Conservation (phyloP, 805 yeast species). For the Priceomyces haplophilus region DNA sequence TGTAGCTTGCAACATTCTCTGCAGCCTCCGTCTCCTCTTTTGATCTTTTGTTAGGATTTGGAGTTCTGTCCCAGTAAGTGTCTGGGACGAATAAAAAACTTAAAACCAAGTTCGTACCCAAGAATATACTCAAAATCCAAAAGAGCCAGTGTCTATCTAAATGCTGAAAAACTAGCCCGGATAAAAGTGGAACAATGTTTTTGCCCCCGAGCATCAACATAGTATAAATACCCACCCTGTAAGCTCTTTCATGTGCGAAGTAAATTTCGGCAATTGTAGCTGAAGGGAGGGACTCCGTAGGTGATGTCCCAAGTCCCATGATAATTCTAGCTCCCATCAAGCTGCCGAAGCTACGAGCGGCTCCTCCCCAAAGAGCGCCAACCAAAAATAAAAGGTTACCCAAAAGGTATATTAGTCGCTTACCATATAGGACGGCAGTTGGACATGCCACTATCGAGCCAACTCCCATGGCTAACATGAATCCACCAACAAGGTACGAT, state of each 20-base stretch:
- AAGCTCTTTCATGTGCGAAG: slow-evolving; percentile 60
- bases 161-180: slow-evolving; percentile 50
- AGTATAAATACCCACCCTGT: slow-evolving; percentile 56
- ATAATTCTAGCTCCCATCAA: slow-evolving; percentile 57
- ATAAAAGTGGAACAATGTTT: slow-evolving; percentile 53
- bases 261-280: slow-evolving; percentile 61
- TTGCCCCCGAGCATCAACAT: slow-evolving; percentile 60
- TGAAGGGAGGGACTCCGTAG: slow-evolving; percentile 58
- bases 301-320: slow-evolving; percentile 59
- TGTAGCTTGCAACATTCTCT: slow-evolving; percentile 25
- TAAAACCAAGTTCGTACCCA: slow-evolving; percentile 43
- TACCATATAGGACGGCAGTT: slow-evolving; percentile 54
- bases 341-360: slow-evolving; percentile 45
- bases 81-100: slow-evolving; percentile 59
- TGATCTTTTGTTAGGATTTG: slow-evolving; percentile 47
- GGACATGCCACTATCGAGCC: slow-evolving; percentile 60
- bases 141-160: slow-evolving; percentile 58
- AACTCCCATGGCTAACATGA: slow-evolving; percentile 57
- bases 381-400: slow-evolving; percentile 49
- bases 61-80: slow-evolving; percentile 60
- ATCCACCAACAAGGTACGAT: slow-evolving; percentile 55
- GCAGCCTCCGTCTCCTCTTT: slow-evolving; percentile 48
- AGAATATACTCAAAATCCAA: slow-evolving; percentile 54
- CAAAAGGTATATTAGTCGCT: slow-evolving; percentile 50
- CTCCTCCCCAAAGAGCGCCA: slow-evolving; percentile 55